Conservation (phyloP, 495 filamentous ascomycete genomes). For the Tuber melanosporum region DNA sequence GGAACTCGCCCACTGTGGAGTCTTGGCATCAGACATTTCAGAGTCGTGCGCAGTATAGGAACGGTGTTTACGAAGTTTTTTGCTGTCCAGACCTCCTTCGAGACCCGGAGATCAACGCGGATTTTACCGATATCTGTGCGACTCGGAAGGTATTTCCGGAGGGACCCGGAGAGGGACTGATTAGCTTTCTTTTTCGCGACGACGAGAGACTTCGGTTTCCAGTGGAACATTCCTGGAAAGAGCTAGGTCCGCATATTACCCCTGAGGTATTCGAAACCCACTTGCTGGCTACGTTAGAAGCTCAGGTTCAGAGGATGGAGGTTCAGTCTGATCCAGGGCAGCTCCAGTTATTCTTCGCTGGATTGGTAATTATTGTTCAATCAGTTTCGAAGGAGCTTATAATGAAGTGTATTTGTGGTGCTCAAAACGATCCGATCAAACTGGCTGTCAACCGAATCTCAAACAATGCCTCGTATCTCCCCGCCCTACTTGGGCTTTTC, state of each 20-base stretch:
- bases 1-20: slow-evolving; percentile 20
- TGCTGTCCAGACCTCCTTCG: slow-evolving; percentile 36
- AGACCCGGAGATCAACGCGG: slow-evolving; percentile 13
- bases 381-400: slow-evolving; percentile 35
- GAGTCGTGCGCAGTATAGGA: slow-evolving; percentile 16
- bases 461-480: slow-evolving; percentile 33
- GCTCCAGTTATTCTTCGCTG: slow-evolving; percentile 34
- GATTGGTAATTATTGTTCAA: slow-evolving; percentile 33
- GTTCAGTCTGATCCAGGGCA: slow-evolving; percentile 18
- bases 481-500: slow-evolving; percentile 37
- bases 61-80: slow-evolving; percentile 40
- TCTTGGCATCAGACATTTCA: slow-evolving; percentile 27
- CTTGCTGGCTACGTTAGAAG: slow-evolving; percentile 28
- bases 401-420: slow-evolving; percentile 39
- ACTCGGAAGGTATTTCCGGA: slow-evolving; percentile 32
- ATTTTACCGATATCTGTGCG: slow-evolving; percentile 31
- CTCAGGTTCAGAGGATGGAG: slow-evolving; percentile 30
- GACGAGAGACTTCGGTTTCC: slow-evolving; percentile 27
- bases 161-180: slow-evolving; percentile 32
- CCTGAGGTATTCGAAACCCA: slow-evolving; percentile 33
- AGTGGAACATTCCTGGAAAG: slow-evolving; percentile 37
- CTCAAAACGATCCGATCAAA: slow-evolving; percentile 40
- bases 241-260: slow-evolving; percentile 23
- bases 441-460: slow-evolving; percentile 38
- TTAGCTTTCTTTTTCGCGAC: slow-evolving; percentile 37